These are phyloP conservation scores for Spirogloea muscicola DNA, from an alignment of 139 green algal genomes.

Conservation along the genomic window DNA sequence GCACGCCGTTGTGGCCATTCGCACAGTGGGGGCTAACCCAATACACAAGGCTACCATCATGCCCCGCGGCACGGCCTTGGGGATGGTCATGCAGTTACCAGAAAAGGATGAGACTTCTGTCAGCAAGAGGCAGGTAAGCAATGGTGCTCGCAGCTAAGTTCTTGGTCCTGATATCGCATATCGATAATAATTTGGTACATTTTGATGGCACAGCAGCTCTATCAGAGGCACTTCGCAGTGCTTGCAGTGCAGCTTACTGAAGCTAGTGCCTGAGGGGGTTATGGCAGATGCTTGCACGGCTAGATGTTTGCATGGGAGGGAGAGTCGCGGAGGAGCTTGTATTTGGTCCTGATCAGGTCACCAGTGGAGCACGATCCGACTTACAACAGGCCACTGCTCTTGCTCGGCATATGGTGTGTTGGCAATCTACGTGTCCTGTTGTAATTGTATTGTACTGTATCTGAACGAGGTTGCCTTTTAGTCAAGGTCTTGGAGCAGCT, in stretches of 20 bases:
- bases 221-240: too few relatives aligned
- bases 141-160: too few relatives aligned
- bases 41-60: conserved; percentile 88
- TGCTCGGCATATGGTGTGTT: conserved; percentile 51
- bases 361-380: conserved; percentile 71
- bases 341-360: conserved; percentile 63
- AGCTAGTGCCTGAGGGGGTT: too few relatives aligned
- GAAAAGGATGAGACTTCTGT: conserved; percentile 76
- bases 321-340: conserved; percentile 90
- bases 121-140: conserved; percentile 54
- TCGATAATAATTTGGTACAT: too few relatives aligned
- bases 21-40: conserved; percentile 69
- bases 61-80: conserved; percentile 83
- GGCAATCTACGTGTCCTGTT: too few relatives aligned
- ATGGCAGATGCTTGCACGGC: conserved; percentile 89
- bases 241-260: too few relatives aligned
- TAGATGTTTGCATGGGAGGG: conserved; percentile 96
- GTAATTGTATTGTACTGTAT: too few relatives aligned
- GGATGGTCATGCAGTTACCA: conserved; percentile 91
- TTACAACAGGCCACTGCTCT: conserved; percentile 70
- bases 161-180: too few relatives aligned
- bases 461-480: too few relatives aligned
- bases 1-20: conserved; percentile 87
- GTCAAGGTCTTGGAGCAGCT: too few relatives aligned
- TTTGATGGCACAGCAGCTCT: too few relatives aligned